Evolutionary conservation across 192 early-diverging fungal species (phyloP), one percentile per base, ranked within the genome.

Genomic region (Coemansia sp.): DNA sequence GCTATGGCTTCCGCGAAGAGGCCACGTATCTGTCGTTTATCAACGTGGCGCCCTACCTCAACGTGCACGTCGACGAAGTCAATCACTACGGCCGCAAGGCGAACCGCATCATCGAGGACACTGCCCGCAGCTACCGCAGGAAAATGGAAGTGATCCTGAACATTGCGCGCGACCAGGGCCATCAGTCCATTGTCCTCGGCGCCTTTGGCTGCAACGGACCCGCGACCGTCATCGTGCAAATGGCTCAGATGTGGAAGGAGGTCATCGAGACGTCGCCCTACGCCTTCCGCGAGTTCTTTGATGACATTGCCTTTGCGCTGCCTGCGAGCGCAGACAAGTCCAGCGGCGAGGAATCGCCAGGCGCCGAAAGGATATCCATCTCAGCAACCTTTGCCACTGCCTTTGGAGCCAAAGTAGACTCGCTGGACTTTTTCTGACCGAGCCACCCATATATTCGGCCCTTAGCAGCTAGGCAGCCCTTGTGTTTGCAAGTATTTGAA

Each of bases 161-260:
- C 40, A 77, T 76, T 65, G 74, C 74, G 15, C 74, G 74, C 17
- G 68, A 76, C 62, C 70, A 82, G 66, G 80, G 80, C 35, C 74
- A 76, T 60, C 60, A 76, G 58, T 72, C 69, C 0, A 66, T 76
- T 36, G 69, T 76, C 12, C 73, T 82, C 12, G 74, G 74, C 22
- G 80, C 74, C 24, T 78, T 76, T 68, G 80, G 80, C 40, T 82
- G 80, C 62, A 65, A 67, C 26, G 80, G 68, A 8, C 53, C 61
- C 38, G 27, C 52, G 12, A 67, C 72, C 3, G 64, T 70, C n/a
- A 54, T 53, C 33, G 29, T 39, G 10, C 62, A 67, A 56, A 63
- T 82, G 56, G 74, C 80, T 1, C 56, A 79, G 64, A 72, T 79
- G 76, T 79, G 69, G 70, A 72, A 68, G 59, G 76, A 79, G 55